These are phyloP conservation scores for Solanum boliviense DNA, from an alignment of 257 asterid species.

Conservation along the genomic window DNA sequence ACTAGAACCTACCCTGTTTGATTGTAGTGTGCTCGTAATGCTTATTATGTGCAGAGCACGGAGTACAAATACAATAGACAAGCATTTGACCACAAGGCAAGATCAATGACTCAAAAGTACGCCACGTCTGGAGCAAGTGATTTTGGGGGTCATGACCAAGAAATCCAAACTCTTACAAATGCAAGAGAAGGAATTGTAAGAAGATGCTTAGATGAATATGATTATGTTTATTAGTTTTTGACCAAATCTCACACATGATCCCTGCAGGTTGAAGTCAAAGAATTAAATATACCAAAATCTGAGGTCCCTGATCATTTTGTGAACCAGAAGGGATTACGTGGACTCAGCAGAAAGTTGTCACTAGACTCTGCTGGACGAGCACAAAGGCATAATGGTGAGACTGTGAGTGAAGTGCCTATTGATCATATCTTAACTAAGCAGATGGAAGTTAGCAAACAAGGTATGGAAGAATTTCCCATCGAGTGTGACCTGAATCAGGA, in stretches of 20 bases:
- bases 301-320: slow-evolving; percentile 4
- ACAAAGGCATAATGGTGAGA: slow-evolving; percentile 11
- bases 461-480: neutral
- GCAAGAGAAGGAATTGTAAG: slow-evolving; percentile 32
- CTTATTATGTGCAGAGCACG: slow-evolving; percentile 45
- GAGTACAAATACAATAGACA: slow-evolving; percentile 79
- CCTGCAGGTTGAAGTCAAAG: slow-evolving; percentile 35
- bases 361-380: slow-evolving; percentile 26
- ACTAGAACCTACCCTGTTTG: neutral
- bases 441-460: slow-evolving; percentile 19
- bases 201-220: neutral
- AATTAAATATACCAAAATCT: slow-evolving; percentile 15
- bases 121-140: slow-evolving; percentile 37
- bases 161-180: slow-evolving; percentile 12
- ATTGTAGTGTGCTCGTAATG: neutral
- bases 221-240: neutral
- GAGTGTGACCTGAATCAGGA: slow-evolving; percentile 6
- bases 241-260: neutral
- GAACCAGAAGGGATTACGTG: slow-evolving; percentile 16
- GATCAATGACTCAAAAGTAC: slow-evolving; percentile 70
- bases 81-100: slow-evolving; percentile 69
- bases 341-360: slow-evolving; percentile 47
- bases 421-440: slow-evolving; percentile 8
- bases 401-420: slow-evolving; percentile 4
- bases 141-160: slow-evolving; percentile 15